Evolutionary conservation across 768 basidiomycete genomes (phyloP).

Genomic region (Suillus weaverae): DNA sequence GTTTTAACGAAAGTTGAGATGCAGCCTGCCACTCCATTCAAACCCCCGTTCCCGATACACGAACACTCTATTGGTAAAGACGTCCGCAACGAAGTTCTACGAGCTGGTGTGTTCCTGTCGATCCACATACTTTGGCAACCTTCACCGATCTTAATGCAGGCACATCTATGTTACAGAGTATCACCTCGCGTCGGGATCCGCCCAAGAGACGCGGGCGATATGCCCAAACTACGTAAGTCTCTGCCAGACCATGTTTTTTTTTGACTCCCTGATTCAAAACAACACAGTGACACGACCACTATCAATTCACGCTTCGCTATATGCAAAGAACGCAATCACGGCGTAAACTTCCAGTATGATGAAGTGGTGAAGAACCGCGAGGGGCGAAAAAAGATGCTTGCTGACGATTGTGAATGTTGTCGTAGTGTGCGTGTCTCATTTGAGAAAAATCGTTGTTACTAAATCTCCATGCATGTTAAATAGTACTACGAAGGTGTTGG

Average conservation of each 20-base stretch:
- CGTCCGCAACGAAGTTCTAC: not conserved
- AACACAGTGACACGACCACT: constrained; percentile 33
- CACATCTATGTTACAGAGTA: not conserved
- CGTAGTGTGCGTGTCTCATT: constrained; percentile 52
- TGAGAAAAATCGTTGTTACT: not conserved
- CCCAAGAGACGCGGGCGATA: constrained; percentile 64
- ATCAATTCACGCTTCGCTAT: constrained; percentile 71
- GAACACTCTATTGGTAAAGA: not conserved
- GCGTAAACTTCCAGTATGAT: constrained; percentile 67
- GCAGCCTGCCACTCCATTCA: no score
- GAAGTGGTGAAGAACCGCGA: constrained; percentile 71
- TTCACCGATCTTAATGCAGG: not conserved
- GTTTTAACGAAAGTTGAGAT: not conserved
- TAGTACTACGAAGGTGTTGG: constrained; percentile 83
- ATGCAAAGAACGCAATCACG: constrained; percentile 63
- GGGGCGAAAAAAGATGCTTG: constrained; percentile 65
- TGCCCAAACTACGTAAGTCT: constrained; percentile 40
- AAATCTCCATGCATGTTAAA: not conserved
- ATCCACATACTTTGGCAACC: not conserved
- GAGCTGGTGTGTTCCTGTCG: not conserved
- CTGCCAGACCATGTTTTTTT: not conserved
- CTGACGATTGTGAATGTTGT: constrained; percentile 81
- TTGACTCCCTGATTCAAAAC: constrained; percentile 1
- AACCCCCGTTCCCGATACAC: not conserved
- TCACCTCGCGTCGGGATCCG: constrained; percentile 9